These are phyloP conservation scores for Allium cepa DNA, from an alignment of 106 monocot species.

Conservation along the genomic window DNA sequence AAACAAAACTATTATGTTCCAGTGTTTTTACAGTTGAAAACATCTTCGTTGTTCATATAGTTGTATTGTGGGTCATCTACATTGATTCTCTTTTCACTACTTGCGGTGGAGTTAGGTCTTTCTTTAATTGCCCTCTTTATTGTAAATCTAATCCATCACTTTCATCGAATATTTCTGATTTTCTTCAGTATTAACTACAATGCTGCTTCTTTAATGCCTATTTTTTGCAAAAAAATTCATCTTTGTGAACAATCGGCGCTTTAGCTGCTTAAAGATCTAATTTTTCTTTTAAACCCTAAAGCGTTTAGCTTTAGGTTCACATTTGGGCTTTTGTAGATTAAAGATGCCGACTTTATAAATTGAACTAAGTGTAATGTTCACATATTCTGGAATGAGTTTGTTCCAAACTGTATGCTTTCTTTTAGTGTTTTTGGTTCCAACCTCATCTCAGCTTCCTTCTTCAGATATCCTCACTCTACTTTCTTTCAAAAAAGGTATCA, in stretches of 20 bases:
- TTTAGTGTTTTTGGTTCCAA: slow-evolving; percentile 3
- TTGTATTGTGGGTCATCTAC: slow-evolving; percentile 8
- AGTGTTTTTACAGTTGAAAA: not conserved
- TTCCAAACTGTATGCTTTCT: not conserved
- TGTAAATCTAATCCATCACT: not conserved
- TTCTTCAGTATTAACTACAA: not conserved
- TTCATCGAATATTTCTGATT: not conserved
- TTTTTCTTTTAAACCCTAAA: slow-evolving; percentile 2
- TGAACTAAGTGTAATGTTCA: not conserved
- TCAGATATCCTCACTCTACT: slow-evolving; percentile 76
- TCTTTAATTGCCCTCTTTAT: slow-evolving; percentile 16
- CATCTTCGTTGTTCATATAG: not conserved
- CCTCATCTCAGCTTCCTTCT: slow-evolving; percentile 24
- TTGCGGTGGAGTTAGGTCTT: slow-evolving; percentile 37
- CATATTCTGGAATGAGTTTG: not conserved
- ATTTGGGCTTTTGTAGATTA: not conserved
- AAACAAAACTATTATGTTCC: not conserved
- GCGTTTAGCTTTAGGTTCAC: not conserved
- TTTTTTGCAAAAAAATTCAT: not conserved
- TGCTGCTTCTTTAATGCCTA: not conserved
- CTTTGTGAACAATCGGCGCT: not conserved
- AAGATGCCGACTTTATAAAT: not conserved
- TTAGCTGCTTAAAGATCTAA: slow-evolving; percentile 4
- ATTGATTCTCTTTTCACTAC: slow-evolving; percentile 18
- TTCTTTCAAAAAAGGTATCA: slow-evolving; percentile 83